Evolutionary conservation across 2,329 filamentous ascomycete species (phyloP).

Genomic region (Amphichorda felina): DNA sequence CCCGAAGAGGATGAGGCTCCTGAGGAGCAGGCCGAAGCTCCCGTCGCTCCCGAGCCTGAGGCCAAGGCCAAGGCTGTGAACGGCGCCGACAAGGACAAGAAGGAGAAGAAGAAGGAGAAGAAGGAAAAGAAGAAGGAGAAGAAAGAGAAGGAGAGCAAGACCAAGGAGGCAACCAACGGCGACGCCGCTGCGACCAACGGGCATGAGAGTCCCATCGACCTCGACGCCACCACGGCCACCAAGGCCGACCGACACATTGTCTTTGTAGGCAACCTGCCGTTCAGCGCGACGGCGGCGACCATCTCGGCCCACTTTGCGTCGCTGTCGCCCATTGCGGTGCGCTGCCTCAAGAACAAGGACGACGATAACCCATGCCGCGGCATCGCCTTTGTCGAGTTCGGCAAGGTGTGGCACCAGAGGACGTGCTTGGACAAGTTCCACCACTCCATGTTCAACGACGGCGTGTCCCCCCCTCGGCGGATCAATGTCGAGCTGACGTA

Average conservation of each 20-base stretch:
- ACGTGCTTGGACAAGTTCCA: conserved; percentile 86
- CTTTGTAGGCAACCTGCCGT: conserved; percentile 69
- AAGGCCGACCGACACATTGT: conserved; percentile 19
- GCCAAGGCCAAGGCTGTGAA: conserved; percentile 15
- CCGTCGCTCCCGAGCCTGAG: conserved; percentile 9
- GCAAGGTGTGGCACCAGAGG: conserved; percentile 78
- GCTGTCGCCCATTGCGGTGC: conserved; percentile 37
- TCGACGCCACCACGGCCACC: conserved; percentile 6
- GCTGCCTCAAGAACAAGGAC: conserved; percentile 58
- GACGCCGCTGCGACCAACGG: conserved; percentile 8
- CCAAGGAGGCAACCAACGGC: conserved; percentile 9
- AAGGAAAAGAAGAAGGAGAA: conserved; percentile 8
- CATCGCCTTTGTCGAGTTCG: conserved; percentile 83
- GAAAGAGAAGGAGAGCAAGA: conserved; percentile 16
- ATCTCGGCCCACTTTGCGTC: conserved; percentile 68
- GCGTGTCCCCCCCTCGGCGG: conserved; percentile 45
- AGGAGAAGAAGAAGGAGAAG: conserved; percentile 12
- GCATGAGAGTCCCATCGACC: conserved; percentile 4
- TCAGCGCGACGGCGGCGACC: conserved; percentile 58
- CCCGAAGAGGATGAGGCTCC: conserved; percentile 18
- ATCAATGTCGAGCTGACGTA: conserved; percentile 91
- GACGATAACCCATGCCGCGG: conserved; percentile 54
- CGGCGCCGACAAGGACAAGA: conserved; percentile 15
- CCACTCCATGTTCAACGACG: conserved; percentile 62
- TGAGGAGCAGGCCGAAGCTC: conserved; percentile 11